Base-by-base conservation (phyloP, 1,139 yeast species). In the Magnusiomyces tetraspermus region DNA sequence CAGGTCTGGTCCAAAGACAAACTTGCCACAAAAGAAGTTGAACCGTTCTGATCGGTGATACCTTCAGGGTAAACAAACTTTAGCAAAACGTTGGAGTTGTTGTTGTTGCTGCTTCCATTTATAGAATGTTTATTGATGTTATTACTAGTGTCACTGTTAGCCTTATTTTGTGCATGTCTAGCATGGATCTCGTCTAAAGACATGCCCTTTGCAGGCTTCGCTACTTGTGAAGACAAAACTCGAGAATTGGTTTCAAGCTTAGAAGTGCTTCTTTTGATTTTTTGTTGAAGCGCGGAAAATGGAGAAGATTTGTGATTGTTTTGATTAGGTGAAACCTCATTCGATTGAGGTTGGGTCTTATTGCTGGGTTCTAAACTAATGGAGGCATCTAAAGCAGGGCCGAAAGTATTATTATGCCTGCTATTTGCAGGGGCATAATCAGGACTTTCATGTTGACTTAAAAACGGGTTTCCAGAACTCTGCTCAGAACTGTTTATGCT, bases 1-100 rank as follows among this genome's bases (percentile, higher is more conserved):
- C 40, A 17, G n/a, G 49, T 26, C 33, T 50, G 52, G 42, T 50
- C 36, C 17, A 50, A 26, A n/a, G 26, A 6, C 17, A 45, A 23
- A 28, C 40, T 2, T 30, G 30, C 48, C 4, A 45, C 26, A 45
- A 45, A 45, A 33, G 23, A 19, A 4, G 37, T 31, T 5, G 48
- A 10, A 4, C 24, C 28, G 19, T 15, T 21, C 23, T 11, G 15
- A 36, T 36, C 40, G 15, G 40, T 36, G 17, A n/a, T 17, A 13
- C 17, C 13, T 3, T 41, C 30, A 15, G 45, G 45, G 30, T 41
- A 41, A 13, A 13, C 15, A 19, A 45, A 30, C 40, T 45, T 45
- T 38, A 45, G 1, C 4, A 15, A 5, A 4, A 33, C 48, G n/a
- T 17, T 30, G 26, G 17, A n/a, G 13, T 21, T 11, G 26, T 15